Base-by-base conservation (phyloP, 306 rosid species). In the Castanopsis chinensis region DNA sequence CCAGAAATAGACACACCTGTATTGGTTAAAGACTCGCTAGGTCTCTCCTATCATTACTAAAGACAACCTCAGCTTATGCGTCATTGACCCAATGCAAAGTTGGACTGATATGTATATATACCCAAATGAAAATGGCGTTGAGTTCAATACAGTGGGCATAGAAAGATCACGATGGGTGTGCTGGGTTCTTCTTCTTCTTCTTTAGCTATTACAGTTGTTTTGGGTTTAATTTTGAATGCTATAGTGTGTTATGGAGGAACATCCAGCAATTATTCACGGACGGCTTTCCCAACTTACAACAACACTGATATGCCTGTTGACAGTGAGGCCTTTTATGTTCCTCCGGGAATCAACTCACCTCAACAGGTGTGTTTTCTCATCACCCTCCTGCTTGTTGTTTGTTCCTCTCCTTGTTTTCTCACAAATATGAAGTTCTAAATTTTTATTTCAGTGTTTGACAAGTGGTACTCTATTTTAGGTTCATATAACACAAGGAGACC, bases 401-500 rank as follows among this genome's bases (percentile, higher is more conserved):
- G 5, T 52, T 53, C 33, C 27, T 49, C 25, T 54, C 32, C 5
- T 76, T 67, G 21, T 63, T 32, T 17, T 33, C 43, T 37, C 43
- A 5, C 10, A 61, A 19, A 71, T 3, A 19, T 65, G 52, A 21
- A 56, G 21, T 35, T 52, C 1, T 67, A 6, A 6, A 19, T 33
- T 35, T 10, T 23, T 1, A 51, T 57, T 3, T 83, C 51, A 32
- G 21, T 9, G 23, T 52, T 71, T 71, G 45, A 57, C 72, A 69
- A 55, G 68, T 61, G 14, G 71, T 81, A 19, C 13, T 81, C 58
- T 13, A 72, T 5, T 71, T 20, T 78, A 94, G 99, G 98, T 95
- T 89, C 99, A 95, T 80, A 88, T 92, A 78, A 92, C 98, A 6
- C 99, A 92, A 86, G 98, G 99, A 76, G 97, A 92, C 71, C 82